These are phyloP conservation scores for Aspergillus clavatus DNA, from an alignment of 2,329 filamentous ascomycete species.

Conservation along the genomic window DNA sequence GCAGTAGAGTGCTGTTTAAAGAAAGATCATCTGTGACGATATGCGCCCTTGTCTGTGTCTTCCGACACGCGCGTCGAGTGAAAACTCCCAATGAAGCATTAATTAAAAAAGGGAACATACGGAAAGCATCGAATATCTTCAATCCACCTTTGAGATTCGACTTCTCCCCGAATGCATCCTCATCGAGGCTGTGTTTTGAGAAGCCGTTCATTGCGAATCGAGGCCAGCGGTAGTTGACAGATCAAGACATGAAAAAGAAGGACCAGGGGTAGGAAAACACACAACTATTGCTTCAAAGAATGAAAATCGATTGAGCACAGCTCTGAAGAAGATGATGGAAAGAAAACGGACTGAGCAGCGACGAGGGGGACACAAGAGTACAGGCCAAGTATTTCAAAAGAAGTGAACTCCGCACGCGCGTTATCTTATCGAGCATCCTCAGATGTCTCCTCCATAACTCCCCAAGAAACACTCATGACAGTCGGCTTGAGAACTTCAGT, in stretches of 20 bases:
- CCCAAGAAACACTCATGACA: too few relatives aligned
- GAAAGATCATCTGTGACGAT: too few relatives aligned
- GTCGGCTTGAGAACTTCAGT: too few relatives aligned
- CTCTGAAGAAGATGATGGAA: neutral
- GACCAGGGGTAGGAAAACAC: constrained; percentile 1
- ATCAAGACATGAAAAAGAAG: constrained; percentile 25
- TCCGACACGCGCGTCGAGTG: too few relatives aligned
- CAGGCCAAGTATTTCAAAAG: constrained; percentile 18
- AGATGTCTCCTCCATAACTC: too few relatives aligned
- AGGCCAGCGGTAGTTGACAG: constrained; percentile 9
- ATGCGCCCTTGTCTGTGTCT: too few relatives aligned
- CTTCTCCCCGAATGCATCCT: constrained; percentile 74
- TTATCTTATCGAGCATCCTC: constrained; percentile 10
- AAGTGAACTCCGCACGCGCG: constrained; percentile 2
- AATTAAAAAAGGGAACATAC: constrained; percentile 51
- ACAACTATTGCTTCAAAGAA: neutral
- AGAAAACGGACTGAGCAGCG: constrained; percentile 5
- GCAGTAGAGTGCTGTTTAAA: too few relatives aligned
- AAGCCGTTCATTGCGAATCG: constrained; percentile 68
- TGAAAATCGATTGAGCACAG: neutral
- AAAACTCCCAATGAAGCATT: too few relatives aligned
- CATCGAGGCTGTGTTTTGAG: constrained; percentile 64
- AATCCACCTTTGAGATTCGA: constrained; percentile 52
- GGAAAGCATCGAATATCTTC: constrained; percentile 94
- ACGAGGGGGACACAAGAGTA: neutral